phyloP scores from a whole-genome alignment of 768 basidiomycete genomes.

The Daedalea quercina region DNA sequence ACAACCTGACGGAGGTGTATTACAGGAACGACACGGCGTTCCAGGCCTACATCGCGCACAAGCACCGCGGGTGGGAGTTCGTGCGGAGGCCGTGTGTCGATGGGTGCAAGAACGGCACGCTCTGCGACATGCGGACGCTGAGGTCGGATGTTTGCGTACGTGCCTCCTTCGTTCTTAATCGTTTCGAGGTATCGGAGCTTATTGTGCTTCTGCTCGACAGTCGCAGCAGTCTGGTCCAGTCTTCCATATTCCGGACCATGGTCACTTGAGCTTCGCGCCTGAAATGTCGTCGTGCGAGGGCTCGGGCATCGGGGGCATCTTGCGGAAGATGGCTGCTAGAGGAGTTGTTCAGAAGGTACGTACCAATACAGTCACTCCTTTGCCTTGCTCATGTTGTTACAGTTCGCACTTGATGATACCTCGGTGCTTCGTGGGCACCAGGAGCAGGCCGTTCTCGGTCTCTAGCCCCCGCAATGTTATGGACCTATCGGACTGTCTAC shows the following conservation, averaged over 20 bases:
- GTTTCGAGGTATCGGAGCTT: background rate
- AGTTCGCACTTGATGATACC: background rate
- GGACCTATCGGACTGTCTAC: too few species aligned
- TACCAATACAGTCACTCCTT: background rate
- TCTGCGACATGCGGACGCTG: conserved; percentile 39
- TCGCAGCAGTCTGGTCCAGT: background rate
- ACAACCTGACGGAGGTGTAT: conserved; percentile 49
- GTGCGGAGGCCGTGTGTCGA: conserved; percentile 23
- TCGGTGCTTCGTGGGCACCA: background rate
- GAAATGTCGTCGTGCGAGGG: conserved; percentile 5
- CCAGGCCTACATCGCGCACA: conserved; percentile 38
- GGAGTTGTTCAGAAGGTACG: background rate
- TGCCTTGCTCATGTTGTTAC: too few species aligned
- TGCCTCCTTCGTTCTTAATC: background rate
- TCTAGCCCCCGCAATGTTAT: background rate
- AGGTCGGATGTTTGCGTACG: conserved; percentile 37
- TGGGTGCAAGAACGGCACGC: conserved; percentile 32
- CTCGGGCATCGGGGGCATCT: conserved; percentile 3
- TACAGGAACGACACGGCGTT: conserved; percentile 38
- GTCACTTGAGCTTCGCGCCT: background rate
- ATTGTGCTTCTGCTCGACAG: background rate
- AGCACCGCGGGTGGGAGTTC: conserved; percentile 32
- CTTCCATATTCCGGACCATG: background rate
- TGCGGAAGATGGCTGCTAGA: background rate
- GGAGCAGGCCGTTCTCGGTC: background rate